Percentiles rank a stretch among this genome's conserved stretches.
phyloP scores from a whole-genome alignment of 2,329 filamentous ascomycete genomes.

The Cladosporium cucumerinum region DNA sequence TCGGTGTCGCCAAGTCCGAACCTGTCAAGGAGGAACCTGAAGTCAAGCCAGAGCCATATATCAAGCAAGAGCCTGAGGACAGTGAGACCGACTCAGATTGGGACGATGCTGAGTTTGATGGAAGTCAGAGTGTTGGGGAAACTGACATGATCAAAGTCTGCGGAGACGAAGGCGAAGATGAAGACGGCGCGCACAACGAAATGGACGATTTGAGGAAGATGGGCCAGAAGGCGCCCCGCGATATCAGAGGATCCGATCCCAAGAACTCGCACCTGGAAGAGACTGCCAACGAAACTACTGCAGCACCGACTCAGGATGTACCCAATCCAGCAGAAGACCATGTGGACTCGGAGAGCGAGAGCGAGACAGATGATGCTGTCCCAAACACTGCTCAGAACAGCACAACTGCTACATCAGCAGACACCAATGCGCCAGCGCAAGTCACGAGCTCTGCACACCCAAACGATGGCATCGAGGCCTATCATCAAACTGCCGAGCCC shows the following conservation, averaged over 20 bases:
- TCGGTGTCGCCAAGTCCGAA: conserved; percentile 52
- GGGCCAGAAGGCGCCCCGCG: conserved; percentile 20
- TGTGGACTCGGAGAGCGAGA: conserved; percentile 30
- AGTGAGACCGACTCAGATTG: conserved; percentile 52
- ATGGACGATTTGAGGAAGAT: conserved; percentile 62
- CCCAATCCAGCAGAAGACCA: neutral
- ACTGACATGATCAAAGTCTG: conserved; percentile 70
- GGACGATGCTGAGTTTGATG: conserved; percentile 53
- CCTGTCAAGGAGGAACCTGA: conserved; percentile 34
- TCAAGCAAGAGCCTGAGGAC: conserved; percentile 62
- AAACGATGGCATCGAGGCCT: neutral
- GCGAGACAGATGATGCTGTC: conserved; percentile 21
- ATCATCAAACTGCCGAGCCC: neutral
- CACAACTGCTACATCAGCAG: too few relatives aligned
- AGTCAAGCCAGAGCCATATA: conserved; percentile 43
- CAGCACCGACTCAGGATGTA: neutral
- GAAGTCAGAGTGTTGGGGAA: conserved; percentile 61
- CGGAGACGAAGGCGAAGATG: conserved; percentile 60
- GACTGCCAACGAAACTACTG: neutral
- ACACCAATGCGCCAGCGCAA: neutral
- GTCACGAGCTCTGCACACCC: neutral
- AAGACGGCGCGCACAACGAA: conserved; percentile 59
- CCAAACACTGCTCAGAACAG: neutral
- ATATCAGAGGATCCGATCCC: neutral
- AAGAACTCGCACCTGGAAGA: neutral